Evolutionary conservation across 2,329 filamentous ascomycete species (phyloP).

Genomic region (Pseudocercospora pini-densiflorae): DNA sequence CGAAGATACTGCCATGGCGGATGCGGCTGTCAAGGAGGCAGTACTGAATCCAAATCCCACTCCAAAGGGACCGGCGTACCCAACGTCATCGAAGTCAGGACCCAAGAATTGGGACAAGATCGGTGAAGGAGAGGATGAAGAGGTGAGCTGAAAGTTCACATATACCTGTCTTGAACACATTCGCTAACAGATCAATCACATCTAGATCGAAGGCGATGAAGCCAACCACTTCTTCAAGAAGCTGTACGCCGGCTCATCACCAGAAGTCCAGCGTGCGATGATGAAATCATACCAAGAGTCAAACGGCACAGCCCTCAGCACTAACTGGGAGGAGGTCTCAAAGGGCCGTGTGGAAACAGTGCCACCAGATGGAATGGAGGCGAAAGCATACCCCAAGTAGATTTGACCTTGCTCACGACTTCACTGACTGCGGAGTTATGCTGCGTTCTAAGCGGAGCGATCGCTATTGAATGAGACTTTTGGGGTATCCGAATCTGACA

Average conservation of each 20-base stretch:
- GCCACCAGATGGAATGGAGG: constrained; percentile 77
- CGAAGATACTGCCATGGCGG: constrained; percentile 6
- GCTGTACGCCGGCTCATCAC: constrained; percentile 75
- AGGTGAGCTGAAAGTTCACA: constrained; percentile 20
- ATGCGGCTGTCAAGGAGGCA: constrained; percentile 26
- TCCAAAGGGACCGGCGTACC: constrained; percentile 66
- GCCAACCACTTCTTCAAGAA: constrained; percentile 89
- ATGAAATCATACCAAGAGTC: constrained; percentile 97
- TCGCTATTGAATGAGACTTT: background rate
- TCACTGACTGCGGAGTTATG: background rate
- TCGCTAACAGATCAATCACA: background rate
- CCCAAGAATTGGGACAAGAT: constrained; percentile 93
- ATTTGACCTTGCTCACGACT: background rate
- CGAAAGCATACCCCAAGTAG: constrained; percentile 67
- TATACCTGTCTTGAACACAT: no score
- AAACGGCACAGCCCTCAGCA: constrained; percentile 89
- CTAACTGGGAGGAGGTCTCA: constrained; percentile 85
- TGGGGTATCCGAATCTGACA: background rate
- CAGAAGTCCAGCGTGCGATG: constrained; percentile 89
- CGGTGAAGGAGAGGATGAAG: constrained; percentile 59
- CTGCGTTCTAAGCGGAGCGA: background rate
- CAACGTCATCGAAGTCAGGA: constrained; percentile 81
- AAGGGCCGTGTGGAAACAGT: constrained; percentile 71
- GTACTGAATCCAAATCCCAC: constrained; percentile 21
- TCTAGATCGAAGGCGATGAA: constrained; percentile 58